Evolutionary conservation across 2,329 filamentous ascomycete species (phyloP), one percentile per base, ranked within the genome.

Genomic region (Sclerotinia borealis): DNA sequence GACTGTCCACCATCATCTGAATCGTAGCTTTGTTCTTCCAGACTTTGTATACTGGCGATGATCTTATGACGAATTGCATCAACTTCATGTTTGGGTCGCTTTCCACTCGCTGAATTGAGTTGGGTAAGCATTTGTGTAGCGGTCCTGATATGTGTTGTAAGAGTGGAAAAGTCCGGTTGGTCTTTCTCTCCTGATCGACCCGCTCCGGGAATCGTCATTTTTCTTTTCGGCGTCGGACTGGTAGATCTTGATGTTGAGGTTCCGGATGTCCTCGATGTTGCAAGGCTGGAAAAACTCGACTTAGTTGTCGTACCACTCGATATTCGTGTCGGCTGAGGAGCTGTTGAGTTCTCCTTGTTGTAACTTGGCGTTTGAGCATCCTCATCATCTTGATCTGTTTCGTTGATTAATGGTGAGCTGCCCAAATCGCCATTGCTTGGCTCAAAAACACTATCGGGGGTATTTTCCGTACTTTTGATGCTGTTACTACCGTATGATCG

Each of bases 61-160:
- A 95, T 95, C 76, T 91, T 92, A 47, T 90, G 87, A 69, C 91
- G 84, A 74, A 95, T 95, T 9, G 90, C 89, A 22, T 90, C 91
- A 5, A 95, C 91, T 76, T 95, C 91, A 36, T 87, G 85, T 72
- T 85, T 89, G 1, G 91, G 91, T 39, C 91, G 82, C 76, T 93
- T 95, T 34, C 90, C 88, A 67, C 88, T 88, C 27, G 89, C 93
- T 2, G 89, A 85, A 64, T 95, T 90, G 11, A 95, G 81, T 71
- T 95, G 91, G 17, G 91, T 89, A 49, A 95, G 79, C 91, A 95
- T 95, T 75, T 93, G 90, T 17, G 91, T 91, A 4, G 91, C 91
- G 4, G 90, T 92, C 25, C 91, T 85, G 90, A 95, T 95, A 74
- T 95, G 91, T 15, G 90, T 93, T 15, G 91, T 91, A 37, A 95